These are phyloP conservation scores for Curvularia sp. DNA, from an alignment of 2,329 filamentous ascomycete species.

Conservation along the genomic window DNA sequence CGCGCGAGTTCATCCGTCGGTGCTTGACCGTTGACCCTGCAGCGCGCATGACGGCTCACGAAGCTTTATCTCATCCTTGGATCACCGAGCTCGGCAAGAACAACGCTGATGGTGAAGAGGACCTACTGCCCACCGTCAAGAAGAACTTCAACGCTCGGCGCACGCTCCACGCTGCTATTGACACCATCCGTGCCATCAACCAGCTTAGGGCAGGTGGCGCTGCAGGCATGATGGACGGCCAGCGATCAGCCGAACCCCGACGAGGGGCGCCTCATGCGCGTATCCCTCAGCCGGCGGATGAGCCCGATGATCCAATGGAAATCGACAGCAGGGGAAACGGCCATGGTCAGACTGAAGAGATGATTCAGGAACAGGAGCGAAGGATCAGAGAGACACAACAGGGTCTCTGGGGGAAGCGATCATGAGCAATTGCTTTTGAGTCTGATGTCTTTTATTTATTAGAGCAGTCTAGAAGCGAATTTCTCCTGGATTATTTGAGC, in stretches of 20 bases:
- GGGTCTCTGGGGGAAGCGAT: slow-evolving; percentile 60
- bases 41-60: slow-evolving; percentile 89
- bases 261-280: slow-evolving; percentile 43
- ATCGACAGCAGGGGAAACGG: slow-evolving; percentile 63
- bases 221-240: slow-evolving; percentile 67
- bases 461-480: slow-evolving; percentile 4
- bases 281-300: slow-evolving; percentile 46
- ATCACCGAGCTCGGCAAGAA: slow-evolving; percentile 64
- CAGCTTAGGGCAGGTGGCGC: slow-evolving; percentile 67
- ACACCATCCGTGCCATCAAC: slow-evolving; percentile 72
- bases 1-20: slow-evolving; percentile 89
- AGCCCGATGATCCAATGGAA: slow-evolving; percentile 54
- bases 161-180: slow-evolving; percentile 71
- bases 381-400: slow-evolving; percentile 65
- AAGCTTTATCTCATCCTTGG: slow-evolving; percentile 70
- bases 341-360: slow-evolving; percentile 67
- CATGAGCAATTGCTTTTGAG: neutral
- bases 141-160: slow-evolving; percentile 73
- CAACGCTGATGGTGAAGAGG: slow-evolving; percentile 52
- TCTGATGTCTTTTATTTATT: neutral
- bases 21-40: slow-evolving; percentile 91
- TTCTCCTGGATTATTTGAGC: slow-evolving; percentile 1
- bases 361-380: slow-evolving; percentile 66
- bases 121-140: slow-evolving; percentile 70
- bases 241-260: slow-evolving; percentile 62